phyloP scores from a whole-genome alignment of 139 green algal species.

The Diplosphaera chodatii region DNA sequence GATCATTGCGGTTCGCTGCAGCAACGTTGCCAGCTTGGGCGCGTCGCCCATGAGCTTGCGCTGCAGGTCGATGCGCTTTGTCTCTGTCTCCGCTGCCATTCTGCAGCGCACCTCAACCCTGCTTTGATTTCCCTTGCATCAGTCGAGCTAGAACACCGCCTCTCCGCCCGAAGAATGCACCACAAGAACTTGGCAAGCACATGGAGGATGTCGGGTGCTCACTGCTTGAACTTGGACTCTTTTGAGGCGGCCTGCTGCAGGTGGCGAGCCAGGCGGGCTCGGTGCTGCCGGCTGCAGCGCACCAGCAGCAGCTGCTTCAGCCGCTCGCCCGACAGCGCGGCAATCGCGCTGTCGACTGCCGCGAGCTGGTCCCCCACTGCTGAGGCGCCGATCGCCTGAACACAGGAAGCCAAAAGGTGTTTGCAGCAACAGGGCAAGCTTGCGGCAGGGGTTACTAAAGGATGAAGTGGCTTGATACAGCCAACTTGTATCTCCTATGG shows the following conservation, averaged over 20 bases:
- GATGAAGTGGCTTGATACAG: too few species aligned
- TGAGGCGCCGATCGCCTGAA: conserved; percentile 17
- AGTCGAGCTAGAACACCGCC: too few species aligned
- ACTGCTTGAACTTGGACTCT: conserved; percentile 36
- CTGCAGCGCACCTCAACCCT: too few species aligned
- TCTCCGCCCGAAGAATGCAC: too few species aligned
- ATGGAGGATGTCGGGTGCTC: too few species aligned
- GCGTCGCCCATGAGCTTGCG: conserved; percentile 16
- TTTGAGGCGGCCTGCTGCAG: conserved; percentile 46
- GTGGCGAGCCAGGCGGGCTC: conserved; percentile 27
- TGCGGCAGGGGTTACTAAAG: too few species aligned
- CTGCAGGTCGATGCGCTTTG: conserved; percentile 22
- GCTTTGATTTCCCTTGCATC: too few species aligned
- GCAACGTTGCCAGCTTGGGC: conserved; percentile 27
- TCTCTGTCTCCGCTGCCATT: conserved; percentile 27
- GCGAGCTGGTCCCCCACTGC: conserved; percentile 20
- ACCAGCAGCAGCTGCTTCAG: conserved; percentile 47
- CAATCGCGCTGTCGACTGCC: conserved; percentile 16
- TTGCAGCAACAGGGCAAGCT: too few species aligned
- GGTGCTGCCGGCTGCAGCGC: conserved; percentile 28
- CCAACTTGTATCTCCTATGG: too few species aligned
- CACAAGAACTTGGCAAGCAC: too few species aligned
- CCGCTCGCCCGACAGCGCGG: conserved; percentile 22
- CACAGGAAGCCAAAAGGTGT: too few species aligned
- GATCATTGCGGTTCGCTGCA: conserved; percentile 17